Evolutionary conservation across 192 early-diverging fungal genomes (phyloP), one percentile per base, ranked within the genome.

Genomic region (Linderina pennispora): DNA sequence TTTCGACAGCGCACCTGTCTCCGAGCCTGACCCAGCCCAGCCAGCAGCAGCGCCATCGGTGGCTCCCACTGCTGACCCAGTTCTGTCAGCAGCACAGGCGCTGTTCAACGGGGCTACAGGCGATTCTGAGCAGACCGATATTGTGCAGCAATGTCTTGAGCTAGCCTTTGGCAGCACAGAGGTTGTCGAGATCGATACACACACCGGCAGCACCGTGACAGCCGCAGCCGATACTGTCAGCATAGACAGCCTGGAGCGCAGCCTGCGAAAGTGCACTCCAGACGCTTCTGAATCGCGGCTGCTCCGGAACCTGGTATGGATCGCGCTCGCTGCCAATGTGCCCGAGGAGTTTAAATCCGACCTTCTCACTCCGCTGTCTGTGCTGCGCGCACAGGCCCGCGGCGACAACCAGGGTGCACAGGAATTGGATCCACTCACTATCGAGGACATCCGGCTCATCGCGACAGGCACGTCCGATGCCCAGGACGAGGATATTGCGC

Each of bases 211-310:
- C n/a, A n/a, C n/a, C n/a, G n/a, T n/a, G n/a, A n/a, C n/a, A n/a
- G n/a, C n/a, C n/a, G n/a, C n/a, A n/a, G n/a, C n/a, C n/a, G n/a
- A n/a, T n/a, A n/a, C n/a, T n/a, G n/a, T n/a, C n/a, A n/a, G n/a
- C n/a, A n/a, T n/a, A n/a, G n/a, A n/a, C n/a, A n/a, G n/a, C n/a
- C n/a, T n/a, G n/a, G n/a, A n/a, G n/a, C n/a, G n/a, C n/a, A n/a
- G n/a, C n/a, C n/a, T n/a, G n/a, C n/a, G n/a, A n/a, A n/a, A n/a
- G n/a, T n/a, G n/a, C n/a, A n/a, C n/a, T n/a, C n/a, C n/a, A n/a
- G n/a, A n/a, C n/a, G n/a, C n/a, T n/a, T n/a, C n/a, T n/a, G n/a
- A 60, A 18, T 53, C 65, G 3, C 58, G 58, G 28, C 36, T 68
- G 31, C 53, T 68, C 16, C 39, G 50, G 32, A 68, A 68, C 25